A percentile compares a stretch with the other conserved stretches of the same genome.
These are phyloP conservation scores for Starmerella geochares DNA, from an alignment of 805 yeast genomes.

Conservation along the genomic window DNA sequence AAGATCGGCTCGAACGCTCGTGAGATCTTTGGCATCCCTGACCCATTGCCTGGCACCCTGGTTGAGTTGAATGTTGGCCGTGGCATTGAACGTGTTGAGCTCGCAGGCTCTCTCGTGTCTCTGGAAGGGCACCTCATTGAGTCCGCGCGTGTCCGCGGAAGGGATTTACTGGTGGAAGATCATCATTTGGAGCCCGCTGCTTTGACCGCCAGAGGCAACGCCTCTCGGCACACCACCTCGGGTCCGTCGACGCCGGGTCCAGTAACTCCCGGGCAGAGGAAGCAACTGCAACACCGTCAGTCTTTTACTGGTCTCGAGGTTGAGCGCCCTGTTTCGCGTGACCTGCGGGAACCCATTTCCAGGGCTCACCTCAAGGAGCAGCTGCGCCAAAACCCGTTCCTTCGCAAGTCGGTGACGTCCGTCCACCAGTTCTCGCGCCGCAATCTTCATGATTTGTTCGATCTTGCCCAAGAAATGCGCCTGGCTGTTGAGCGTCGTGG, in stretches of 20 bases:
- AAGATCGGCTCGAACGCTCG: slow-evolving; percentile 76
- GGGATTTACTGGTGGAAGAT: slow-evolving; percentile 18
- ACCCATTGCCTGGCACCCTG: slow-evolving; percentile 58
- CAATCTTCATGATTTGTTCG: slow-evolving; percentile 83
- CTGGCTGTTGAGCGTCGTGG: slow-evolving; percentile 95
- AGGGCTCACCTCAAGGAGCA: slow-evolving; percentile 69
- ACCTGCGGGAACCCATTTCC: slow-evolving; percentile 31
- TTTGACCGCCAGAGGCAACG: slow-evolving; percentile 16
- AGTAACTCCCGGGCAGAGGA: slow-evolving; percentile 32
- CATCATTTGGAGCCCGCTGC: slow-evolving; percentile 18
- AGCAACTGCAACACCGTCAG: slow-evolving; percentile 21
- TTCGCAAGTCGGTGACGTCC: slow-evolving; percentile 76
- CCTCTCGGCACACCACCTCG: slow-evolving; percentile 17
- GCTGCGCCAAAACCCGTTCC: slow-evolving; percentile 83
- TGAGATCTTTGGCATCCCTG: slow-evolving; percentile 61
- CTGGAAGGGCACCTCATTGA: slow-evolving; percentile 71
- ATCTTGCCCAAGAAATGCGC: slow-evolving; percentile 97
- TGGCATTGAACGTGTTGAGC: slow-evolving; percentile 77
- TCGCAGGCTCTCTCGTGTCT: slow-evolving; percentile 68
- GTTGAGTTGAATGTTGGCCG: slow-evolving; percentile 71
- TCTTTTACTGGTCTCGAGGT: slow-evolving; percentile 22
- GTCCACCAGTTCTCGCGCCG: slow-evolving; percentile 80
- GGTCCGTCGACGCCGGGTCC: background rate
- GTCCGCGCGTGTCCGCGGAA: slow-evolving; percentile 37
- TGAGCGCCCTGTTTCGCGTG: slow-evolving; percentile 29